Conservation (phyloP, 257 asterid genomes). For the Coffea eugenioides region DNA sequence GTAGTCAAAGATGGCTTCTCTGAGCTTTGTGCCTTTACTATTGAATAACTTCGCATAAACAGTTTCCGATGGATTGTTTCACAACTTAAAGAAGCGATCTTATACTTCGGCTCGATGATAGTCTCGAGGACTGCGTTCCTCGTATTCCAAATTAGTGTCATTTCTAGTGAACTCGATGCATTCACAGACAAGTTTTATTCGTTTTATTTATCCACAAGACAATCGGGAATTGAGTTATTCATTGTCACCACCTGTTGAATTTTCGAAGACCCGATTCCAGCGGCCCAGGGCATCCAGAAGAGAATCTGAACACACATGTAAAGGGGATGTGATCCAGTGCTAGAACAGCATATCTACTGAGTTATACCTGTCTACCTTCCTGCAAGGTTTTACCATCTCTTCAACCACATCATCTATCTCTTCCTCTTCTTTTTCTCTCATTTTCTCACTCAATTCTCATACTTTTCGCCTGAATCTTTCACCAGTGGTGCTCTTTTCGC, state of each 20-base stretch:
- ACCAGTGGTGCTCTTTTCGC: slow-evolving; percentile 28
- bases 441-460: slow-evolving; percentile 30
- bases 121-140: not conserved
- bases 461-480: slow-evolving; percentile 30
- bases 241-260: not conserved
- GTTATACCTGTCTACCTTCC: slow-evolving; percentile 23
- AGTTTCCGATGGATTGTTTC: not conserved
- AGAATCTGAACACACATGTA: not conserved
- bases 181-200: not conserved
- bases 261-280: not conserved
- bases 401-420: slow-evolving; percentile 42
- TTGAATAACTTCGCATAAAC: not conserved
- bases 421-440: slow-evolving; percentile 37
- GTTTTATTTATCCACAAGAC: not conserved
- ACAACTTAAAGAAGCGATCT: not conserved
- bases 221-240: not conserved
- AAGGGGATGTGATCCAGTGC: not conserved
- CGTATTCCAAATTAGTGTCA: not conserved
- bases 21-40: not conserved
- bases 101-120: not conserved
- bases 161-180: not conserved
- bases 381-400: slow-evolving; percentile 39
- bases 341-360: slow-evolving; percentile 14
- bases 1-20: not conserved
- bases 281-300: not conserved